Percentiles rank a stretch among this genome's conserved stretches.
phyloP scores from a whole-genome alignment of 768 basidiomycete species.

The Russula foetens region DNA sequence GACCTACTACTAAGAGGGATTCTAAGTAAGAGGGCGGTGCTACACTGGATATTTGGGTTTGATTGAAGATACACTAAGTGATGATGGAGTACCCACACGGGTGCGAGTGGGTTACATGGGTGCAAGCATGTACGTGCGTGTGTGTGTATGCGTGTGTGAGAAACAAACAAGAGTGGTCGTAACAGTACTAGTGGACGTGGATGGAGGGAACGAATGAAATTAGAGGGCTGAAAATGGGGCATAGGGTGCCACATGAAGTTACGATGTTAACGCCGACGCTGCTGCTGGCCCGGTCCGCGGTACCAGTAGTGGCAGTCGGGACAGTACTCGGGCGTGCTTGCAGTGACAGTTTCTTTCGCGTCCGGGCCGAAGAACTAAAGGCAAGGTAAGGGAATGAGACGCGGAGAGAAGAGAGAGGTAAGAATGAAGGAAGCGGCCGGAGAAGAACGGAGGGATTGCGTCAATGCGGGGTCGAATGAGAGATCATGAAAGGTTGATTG shows the following conservation, averaged over 20 bases:
- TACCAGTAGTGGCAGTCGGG: conserved; percentile 28
- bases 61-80: conserved; percentile 13
- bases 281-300: conserved; percentile 18
- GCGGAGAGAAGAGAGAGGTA: neutral
- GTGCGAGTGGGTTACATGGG: no score
- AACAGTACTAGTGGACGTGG: neutral
- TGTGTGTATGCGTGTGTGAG: neutral
- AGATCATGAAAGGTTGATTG: neutral
- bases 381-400: neutral
- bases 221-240: neutral
- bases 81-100: conserved; percentile 6
- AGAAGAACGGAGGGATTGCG: conserved; percentile 1
- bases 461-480: conserved; percentile 5
- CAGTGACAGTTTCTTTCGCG: conserved; percentile 48
- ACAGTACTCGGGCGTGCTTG: conserved; percentile 37
- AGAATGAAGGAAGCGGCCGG: neutral
- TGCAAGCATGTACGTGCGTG: neutral
- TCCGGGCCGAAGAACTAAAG: conserved; percentile 72
- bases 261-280: conserved; percentile 15
- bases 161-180: neutral
- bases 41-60: conserved; percentile 17
- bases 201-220: no score
- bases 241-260: neutral
- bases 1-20: conserved; percentile 9
- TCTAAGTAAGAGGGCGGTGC: conserved; percentile 17